These are phyloP conservation scores for Yarrowia bubula DNA, from an alignment of 805 yeast species.

Conservation along the genomic window DNA sequence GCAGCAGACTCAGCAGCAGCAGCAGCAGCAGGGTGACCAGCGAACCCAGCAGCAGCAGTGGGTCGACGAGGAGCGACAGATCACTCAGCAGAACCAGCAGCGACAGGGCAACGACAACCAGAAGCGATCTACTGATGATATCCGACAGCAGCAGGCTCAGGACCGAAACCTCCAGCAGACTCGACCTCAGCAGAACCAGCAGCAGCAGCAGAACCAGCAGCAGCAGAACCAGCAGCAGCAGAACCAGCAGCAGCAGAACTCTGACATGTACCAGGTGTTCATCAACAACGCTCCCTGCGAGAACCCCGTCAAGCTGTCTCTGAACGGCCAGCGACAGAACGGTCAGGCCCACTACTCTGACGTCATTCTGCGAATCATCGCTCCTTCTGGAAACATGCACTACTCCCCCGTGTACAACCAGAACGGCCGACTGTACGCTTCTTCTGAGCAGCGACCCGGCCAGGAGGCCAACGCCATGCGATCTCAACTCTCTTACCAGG, in stretches of 20 bases:
- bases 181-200: not conserved
- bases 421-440: constrained; percentile 10
- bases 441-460: constrained; percentile 3
- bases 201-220: not conserved
- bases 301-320: constrained; percentile 14
- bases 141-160: constrained; percentile 10
- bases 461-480: constrained; percentile 4
- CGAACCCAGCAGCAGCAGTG: constrained; percentile 15
- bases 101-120: constrained; percentile 22
- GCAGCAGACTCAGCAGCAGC: constrained; percentile 27
- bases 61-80: constrained; percentile 2
- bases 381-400: constrained; percentile 2
- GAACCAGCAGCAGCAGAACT: not conserved
- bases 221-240: constrained; percentile 1
- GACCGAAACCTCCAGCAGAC: not conserved
- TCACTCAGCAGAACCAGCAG: constrained; percentile 20
- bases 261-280: constrained; percentile 5
- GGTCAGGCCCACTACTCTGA: constrained; percentile 1
- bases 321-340: constrained; percentile 11
- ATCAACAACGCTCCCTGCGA: constrained; percentile 8
- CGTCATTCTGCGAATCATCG: not conserved
- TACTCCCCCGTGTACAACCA: constrained; percentile 5
- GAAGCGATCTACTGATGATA: not conserved
- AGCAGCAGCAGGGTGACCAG: constrained; percentile 24
- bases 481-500: constrained; percentile 7